phyloP scores from a whole-genome alignment of 1,284 basidiomycete genomes.

The Porodaedalea pini region DNA sequence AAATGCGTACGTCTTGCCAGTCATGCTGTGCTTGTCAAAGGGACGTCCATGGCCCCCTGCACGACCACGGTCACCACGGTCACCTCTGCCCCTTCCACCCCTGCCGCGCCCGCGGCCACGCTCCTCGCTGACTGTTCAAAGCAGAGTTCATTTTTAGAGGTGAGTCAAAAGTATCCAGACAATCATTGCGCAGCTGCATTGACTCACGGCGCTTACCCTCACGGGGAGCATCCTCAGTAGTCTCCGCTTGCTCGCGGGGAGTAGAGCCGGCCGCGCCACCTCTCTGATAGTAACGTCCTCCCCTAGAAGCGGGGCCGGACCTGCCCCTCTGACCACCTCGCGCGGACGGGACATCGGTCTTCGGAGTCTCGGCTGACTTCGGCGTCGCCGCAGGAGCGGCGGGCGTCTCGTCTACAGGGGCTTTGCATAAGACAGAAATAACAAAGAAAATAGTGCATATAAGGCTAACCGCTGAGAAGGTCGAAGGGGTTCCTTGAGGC shows the following conservation, averaged over 20 bases:
- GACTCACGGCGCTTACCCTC: slow-evolving; percentile 15
- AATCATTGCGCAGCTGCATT: neutral
- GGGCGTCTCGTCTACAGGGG: slow-evolving; percentile 45
- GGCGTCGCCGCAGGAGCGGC: slow-evolving; percentile 38
- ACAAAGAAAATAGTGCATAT: slow-evolving; percentile 7
- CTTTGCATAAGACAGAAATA: slow-evolving; percentile 23
- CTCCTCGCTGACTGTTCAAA: slow-evolving; percentile 42
- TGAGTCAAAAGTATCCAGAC: neutral
- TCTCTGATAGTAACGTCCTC: slow-evolving; percentile 70
- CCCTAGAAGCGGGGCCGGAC: slow-evolving; percentile 64
- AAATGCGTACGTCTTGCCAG: slow-evolving; percentile 66
- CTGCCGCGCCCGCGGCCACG: slow-evolving; percentile 39
- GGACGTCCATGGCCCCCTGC: slow-evolving; percentile 64
- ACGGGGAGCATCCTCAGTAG: slow-evolving; percentile 31
- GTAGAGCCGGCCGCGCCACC: slow-evolving; percentile 41
- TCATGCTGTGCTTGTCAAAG: slow-evolving; percentile 80
- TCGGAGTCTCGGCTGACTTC: neutral
- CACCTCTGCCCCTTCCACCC: slow-evolving; percentile 40
- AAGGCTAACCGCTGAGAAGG: slow-evolving; percentile 63
- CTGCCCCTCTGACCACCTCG: slow-evolving; percentile 42
- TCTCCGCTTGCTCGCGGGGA: slow-evolving; percentile 31
- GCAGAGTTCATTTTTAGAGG: neutral
- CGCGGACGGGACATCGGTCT: slow-evolving; percentile 24
- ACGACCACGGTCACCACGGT: slow-evolving; percentile 42
- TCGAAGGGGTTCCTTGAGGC: slow-evolving; percentile 80